Percentiles rank a stretch among this genome's conserved stretches.
phyloP scores from a whole-genome alignment of 2,329 filamentous ascomycete species.

The Diaporthe sp. region DNA sequence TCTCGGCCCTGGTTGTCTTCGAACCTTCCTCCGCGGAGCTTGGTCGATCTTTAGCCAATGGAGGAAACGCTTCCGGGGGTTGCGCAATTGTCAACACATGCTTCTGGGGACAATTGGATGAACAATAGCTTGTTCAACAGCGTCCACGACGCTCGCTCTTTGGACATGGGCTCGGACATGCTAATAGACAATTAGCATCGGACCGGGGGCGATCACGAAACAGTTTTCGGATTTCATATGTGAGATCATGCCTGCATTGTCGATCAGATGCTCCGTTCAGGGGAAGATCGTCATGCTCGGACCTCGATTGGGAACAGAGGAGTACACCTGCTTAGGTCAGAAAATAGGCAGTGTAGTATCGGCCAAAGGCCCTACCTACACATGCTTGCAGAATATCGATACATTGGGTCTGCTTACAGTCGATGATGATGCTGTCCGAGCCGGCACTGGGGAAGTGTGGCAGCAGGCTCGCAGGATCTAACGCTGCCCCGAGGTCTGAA shows the following conservation, averaged over 20 bases:
- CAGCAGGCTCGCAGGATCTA: background rate
- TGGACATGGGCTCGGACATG: background rate
- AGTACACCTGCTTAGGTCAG: background rate
- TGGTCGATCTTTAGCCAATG: no score
- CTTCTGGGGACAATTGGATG: no score
- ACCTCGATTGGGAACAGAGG: background rate
- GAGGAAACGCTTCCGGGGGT: no score
- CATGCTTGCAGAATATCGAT: background rate
- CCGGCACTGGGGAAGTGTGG: background rate
- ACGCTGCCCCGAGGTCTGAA: background rate
- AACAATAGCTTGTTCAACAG: background rate
- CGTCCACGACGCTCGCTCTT: background rate
- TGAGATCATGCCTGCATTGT: background rate
- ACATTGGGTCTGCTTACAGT: background rate
- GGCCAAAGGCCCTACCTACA: background rate
- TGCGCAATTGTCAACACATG: background rate
- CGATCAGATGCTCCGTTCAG: background rate
- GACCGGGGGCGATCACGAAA: background rate
- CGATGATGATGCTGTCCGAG: background rate
- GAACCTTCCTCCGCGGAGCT: no score
- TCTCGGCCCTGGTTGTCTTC: no score
- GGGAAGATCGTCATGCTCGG: background rate
- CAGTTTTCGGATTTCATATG: background rate
- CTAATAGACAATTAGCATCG: background rate
- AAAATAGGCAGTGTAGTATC: constrained; percentile 1